phyloP scores from a whole-genome alignment of 1,284 basidiomycete genomes.

The Laetiporus sulphureus region DNA sequence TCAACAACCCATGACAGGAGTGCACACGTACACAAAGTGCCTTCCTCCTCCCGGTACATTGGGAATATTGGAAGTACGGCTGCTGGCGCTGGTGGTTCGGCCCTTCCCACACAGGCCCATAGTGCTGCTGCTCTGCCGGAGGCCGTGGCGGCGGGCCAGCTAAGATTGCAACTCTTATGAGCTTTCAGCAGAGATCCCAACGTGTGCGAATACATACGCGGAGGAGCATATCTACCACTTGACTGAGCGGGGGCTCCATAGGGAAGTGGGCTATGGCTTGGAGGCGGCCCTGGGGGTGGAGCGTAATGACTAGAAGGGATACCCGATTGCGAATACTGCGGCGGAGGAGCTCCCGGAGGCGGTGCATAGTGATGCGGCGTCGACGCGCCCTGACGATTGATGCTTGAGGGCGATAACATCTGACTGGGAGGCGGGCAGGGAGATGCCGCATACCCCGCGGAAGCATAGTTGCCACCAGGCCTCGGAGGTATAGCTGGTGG shows the following conservation, averaged over 20 bases:
- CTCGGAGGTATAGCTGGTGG: not conserved
- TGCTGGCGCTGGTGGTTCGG: constrained; percentile 41
- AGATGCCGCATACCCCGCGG: too few relatives aligned
- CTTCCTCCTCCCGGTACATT: constrained; percentile 76
- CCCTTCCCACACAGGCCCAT: constrained; percentile 56
- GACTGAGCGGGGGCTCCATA: constrained; percentile 15
- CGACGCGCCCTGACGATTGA: not conserved
- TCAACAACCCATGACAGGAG: constrained; percentile 1
- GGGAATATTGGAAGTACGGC: constrained; percentile 74
- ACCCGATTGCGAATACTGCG: constrained; percentile 22
- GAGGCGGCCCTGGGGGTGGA: constrained; percentile 13
- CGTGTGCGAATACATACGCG: constrained; percentile 26
- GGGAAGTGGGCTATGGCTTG: constrained; percentile 21
- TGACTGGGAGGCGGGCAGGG: too few relatives aligned
- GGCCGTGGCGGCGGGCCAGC: constrained; percentile 43
- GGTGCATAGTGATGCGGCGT: constrained; percentile 19
- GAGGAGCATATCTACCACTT: constrained; percentile 19
- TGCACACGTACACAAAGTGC: constrained; percentile 69
- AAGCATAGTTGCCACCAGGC: too few relatives aligned
- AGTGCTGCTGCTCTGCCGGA: constrained; percentile 58
- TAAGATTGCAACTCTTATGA: too few relatives aligned
- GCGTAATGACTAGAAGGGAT: constrained; percentile 12
- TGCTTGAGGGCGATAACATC: too few relatives aligned
- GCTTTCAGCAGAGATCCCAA: too few relatives aligned
- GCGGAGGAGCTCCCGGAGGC: constrained; percentile 18